These are phyloP conservation scores for Acer campestre DNA, from an alignment of 345 rosid species.

Conservation along the genomic window DNA sequence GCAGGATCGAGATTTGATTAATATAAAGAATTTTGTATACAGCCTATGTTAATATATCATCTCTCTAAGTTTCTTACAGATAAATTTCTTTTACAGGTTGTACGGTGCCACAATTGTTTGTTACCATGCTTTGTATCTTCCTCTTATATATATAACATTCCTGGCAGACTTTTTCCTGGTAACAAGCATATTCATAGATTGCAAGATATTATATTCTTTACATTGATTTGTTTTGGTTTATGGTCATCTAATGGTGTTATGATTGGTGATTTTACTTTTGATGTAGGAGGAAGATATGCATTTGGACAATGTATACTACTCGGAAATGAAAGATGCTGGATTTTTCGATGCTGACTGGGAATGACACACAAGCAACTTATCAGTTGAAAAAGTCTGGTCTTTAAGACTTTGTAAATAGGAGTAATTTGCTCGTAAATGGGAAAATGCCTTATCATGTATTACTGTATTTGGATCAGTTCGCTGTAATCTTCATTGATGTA, in stretches of 20 bases:
- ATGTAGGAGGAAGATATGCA: slow-evolving; percentile 79
- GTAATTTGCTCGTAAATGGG: neutral
- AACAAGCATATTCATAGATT: neutral
- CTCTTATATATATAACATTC: slow-evolving; percentile 73
- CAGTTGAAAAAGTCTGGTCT: neutral
- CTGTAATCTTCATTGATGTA: neutral
- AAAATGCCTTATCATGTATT: neutral
- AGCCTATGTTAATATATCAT: neutral
- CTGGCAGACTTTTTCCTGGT: slow-evolving; percentile 96
- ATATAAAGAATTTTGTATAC: neutral
- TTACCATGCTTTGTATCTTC: slow-evolving; percentile 87
- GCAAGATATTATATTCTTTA: neutral
- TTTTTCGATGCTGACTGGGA: slow-evolving; percentile 92
- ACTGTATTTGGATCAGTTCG: neutral
- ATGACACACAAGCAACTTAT: slow-evolving; percentile 25
- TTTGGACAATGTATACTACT: slow-evolving; percentile 83
- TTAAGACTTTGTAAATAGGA: slow-evolving; percentile 28
- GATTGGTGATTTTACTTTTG: slow-evolving; percentile 4
- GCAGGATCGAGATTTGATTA: neutral
- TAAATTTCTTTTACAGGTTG: slow-evolving; percentile 54
- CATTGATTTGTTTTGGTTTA: neutral
- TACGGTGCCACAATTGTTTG: slow-evolving; percentile 62
- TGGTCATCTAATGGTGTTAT: neutral
- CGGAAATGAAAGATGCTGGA: slow-evolving; percentile 97
- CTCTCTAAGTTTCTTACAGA: neutral